These are phyloP conservation scores for Penicillium coprophilum DNA, from an alignment of 495 filamentous ascomycete species.

Conservation along the genomic window DNA sequence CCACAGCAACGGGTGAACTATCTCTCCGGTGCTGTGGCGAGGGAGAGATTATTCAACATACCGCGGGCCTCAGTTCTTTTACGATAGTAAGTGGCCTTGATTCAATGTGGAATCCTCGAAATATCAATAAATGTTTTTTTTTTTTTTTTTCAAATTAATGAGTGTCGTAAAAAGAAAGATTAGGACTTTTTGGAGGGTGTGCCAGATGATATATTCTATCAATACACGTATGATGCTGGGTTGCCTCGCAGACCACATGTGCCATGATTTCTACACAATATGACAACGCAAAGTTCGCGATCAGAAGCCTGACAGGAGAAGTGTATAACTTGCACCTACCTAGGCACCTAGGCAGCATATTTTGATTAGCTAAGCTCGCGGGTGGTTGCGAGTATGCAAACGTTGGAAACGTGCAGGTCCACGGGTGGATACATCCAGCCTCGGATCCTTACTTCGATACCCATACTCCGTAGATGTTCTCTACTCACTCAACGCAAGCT, in stretches of 20 bases:
- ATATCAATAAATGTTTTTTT: too few relatives aligned
- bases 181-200: too few relatives aligned
- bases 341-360: too few relatives aligned
- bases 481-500: not conserved
- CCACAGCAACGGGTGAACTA: slow-evolving; percentile 4
- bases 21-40: not conserved
- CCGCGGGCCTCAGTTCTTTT: not conserved
- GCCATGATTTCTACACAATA: not conserved
- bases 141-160: too few relatives aligned
- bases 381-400: not conserved
- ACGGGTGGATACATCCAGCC: not conserved
- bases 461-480: not conserved
- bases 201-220: too few relatives aligned
- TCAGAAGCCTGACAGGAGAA: not conserved
- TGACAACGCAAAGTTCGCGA: not conserved
- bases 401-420: not conserved
- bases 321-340: not conserved
- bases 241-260: not conserved
- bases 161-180: too few relatives aligned
- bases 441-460: not conserved
- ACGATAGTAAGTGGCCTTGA: not conserved
- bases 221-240: not conserved
- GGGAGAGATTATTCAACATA: not conserved
- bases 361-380: not conserved
- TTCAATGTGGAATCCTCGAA: not conserved